These are phyloP conservation scores for Solanum phureja DNA, from an alignment of 257 asterid genomes.

Conservation along the genomic window DNA sequence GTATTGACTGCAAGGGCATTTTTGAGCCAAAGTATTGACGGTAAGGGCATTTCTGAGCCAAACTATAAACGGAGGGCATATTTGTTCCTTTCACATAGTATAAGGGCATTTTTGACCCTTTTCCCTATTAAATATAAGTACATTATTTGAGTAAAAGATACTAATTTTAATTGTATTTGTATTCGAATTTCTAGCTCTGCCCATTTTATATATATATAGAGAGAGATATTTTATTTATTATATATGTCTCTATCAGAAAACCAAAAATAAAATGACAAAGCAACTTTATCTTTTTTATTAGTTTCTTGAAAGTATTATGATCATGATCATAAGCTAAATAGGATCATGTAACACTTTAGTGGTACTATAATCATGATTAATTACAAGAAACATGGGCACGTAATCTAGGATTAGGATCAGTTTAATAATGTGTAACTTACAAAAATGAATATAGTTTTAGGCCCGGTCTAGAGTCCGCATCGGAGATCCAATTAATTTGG, in stretches of 20 bases:
- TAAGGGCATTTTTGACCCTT: too few relatives aligned
- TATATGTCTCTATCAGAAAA: not conserved
- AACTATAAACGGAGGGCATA: too few relatives aligned
- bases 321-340: not conserved
- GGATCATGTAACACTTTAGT: not conserved
- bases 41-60: too few relatives aligned
- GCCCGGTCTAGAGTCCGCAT: accelerated
- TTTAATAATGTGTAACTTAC: not conserved
- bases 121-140: too few relatives aligned
- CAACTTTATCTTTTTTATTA: not conserved
- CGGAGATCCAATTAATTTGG: accelerated
- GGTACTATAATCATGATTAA: not conserved
- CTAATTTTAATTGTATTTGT: accelerated
- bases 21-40: too few relatives aligned
- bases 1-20: too few relatives aligned
- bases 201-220: not conserved
- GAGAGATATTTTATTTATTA: not conserved
- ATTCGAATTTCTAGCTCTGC: not conserved
- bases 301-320: not conserved
- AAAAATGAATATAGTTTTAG: too few relatives aligned
- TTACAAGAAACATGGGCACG: not conserved
- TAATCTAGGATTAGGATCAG: not conserved
- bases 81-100: too few relatives aligned
- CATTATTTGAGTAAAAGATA: not conserved
- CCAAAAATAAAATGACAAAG: not conserved